Conservation (phyloP, 352 stramenopile species). For the Globisporangium cystogenes region DNA sequence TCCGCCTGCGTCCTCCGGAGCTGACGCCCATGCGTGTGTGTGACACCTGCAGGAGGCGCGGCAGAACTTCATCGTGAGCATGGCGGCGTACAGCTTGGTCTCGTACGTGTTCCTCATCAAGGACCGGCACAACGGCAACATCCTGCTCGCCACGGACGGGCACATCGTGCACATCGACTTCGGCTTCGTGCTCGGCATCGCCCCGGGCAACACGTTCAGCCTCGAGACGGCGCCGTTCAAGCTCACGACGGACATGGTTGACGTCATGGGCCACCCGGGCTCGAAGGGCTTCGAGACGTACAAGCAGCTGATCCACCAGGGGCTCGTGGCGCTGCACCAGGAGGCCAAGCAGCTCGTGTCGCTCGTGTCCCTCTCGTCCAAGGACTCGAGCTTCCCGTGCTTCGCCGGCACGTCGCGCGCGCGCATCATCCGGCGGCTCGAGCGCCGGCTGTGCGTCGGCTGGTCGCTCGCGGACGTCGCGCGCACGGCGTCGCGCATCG, state of each 20-base stretch:
- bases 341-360: slow-evolving; percentile 91
- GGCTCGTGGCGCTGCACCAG: slow-evolving; percentile 92
- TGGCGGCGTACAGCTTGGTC: slow-evolving; percentile 96
- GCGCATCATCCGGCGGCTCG: slow-evolving; percentile 39
- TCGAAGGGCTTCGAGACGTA: slow-evolving; percentile 88
- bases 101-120: slow-evolving; percentile 97
- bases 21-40: not conserved
- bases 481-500: slow-evolving; percentile 44
- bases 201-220: slow-evolving; percentile 95
- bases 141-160: slow-evolving; percentile 94
- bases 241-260: slow-evolving; percentile 96
- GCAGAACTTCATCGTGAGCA: slow-evolving; percentile 92
- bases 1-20: not conserved
- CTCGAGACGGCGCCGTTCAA: slow-evolving; percentile 98
- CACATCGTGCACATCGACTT: slow-evolving; percentile 99
- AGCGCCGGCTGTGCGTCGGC: slow-evolving; percentile 54
- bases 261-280: slow-evolving; percentile 85
- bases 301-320: slow-evolving; percentile 88
- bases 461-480: slow-evolving; percentile 49
- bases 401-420: slow-evolving; percentile 58
- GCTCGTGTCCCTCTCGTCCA: slow-evolving; percentile 87
- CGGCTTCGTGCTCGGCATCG: slow-evolving; percentile 97
- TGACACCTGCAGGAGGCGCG: slow-evolving; percentile 74
- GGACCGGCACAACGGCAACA: slow-evolving; percentile 98
- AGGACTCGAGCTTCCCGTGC: slow-evolving; percentile 92